A percentile compares a stretch with the other conserved stretches of the same genome.
Evolutionary conservation across 2,329 filamentous ascomycete genomes (phyloP).

Genomic region (Fusarium sp.): DNA sequence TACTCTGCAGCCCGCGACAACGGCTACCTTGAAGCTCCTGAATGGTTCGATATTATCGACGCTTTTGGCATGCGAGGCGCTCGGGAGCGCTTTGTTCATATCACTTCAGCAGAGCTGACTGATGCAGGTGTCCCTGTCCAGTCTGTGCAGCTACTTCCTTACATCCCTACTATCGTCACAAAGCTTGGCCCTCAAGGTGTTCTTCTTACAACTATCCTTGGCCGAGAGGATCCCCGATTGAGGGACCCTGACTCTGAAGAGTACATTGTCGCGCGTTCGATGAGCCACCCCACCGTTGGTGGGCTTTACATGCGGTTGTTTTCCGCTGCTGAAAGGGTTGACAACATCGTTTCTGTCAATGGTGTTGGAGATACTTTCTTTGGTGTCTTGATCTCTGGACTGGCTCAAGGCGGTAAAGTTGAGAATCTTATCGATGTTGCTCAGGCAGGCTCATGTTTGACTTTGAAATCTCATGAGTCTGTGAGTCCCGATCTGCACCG

Average conservation of each 20-base stretch:
- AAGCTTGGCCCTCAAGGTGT: conserved; percentile 84
- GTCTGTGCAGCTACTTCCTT: conserved; percentile 85
- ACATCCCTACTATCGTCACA: conserved; percentile 84
- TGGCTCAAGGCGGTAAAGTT: conserved; percentile 69
- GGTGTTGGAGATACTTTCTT: conserved; percentile 94
- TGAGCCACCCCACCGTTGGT: conserved; percentile 66
- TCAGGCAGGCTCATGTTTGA: conserved; percentile 83
- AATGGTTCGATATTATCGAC: conserved; percentile 86
- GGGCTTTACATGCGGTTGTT: conserved; percentile 86
- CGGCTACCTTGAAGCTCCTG: conserved; percentile 73
- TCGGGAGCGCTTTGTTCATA: conserved; percentile 74
- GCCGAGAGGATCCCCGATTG: conserved; percentile 74
- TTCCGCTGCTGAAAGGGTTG: conserved; percentile 72
- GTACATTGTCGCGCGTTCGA: conserved; percentile 77
- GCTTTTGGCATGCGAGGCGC: conserved; percentile 81
- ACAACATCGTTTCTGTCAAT: conserved; percentile 88
- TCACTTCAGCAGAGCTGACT: conserved; percentile 76
- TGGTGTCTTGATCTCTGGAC: conserved; percentile 82
- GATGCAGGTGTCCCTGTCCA: conserved; percentile 87
- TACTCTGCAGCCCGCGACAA: conserved; percentile 74
- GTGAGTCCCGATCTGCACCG: conserved; percentile 71
- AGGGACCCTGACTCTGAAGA: conserved; percentile 69
- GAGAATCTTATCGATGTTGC: conserved; percentile 79
- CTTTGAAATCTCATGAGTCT: conserved; percentile 78
- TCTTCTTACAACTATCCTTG: conserved; percentile 78